These are phyloP conservation scores for Poteriospumella lacustris DNA, from an alignment of 108 stramenopile species.

Conservation along the genomic window DNA sequence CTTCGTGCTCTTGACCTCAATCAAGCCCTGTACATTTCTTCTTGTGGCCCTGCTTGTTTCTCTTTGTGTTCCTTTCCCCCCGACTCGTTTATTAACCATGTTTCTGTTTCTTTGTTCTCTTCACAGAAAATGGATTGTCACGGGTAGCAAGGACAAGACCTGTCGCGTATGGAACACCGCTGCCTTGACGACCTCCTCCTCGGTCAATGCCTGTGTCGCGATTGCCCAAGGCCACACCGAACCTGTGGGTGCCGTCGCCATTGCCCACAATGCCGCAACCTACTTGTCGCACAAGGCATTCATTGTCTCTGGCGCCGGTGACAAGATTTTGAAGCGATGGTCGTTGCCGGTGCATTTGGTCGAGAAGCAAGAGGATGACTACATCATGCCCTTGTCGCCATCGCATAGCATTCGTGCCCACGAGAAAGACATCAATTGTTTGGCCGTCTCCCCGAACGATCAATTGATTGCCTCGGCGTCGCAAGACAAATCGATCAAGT, in stretches of 20 bases:
- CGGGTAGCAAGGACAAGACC: slow-evolving; percentile 80
- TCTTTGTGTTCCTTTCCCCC: neutral
- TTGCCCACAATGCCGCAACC: slow-evolving; percentile 53
- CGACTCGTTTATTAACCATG: neutral
- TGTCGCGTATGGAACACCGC: slow-evolving; percentile 69
- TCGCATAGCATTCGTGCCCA: slow-evolving; percentile 48
- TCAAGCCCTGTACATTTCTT: neutral
- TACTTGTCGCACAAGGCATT: slow-evolving; percentile 74
- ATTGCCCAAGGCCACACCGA: slow-evolving; percentile 77
- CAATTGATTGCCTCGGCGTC: slow-evolving; percentile 86
- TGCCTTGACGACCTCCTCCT: neutral
- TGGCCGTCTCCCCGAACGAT: slow-evolving; percentile 88
- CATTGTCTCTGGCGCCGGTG: slow-evolving; percentile 77
- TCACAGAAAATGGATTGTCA: slow-evolving; percentile 72
- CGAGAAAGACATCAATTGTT: slow-evolving; percentile 84
- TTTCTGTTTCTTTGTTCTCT: neutral
- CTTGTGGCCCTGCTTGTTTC: neutral
- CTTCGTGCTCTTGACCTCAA: neutral
- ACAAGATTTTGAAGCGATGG: slow-evolving; percentile 87
- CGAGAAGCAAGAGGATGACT: slow-evolving; percentile 37
- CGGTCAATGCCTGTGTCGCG: slow-evolving; percentile 43
- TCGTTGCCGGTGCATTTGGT: slow-evolving; percentile 52
- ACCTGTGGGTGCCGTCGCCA: slow-evolving; percentile 35
- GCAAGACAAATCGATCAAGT: slow-evolving; percentile 84
- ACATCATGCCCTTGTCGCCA: slow-evolving; percentile 53